Evolutionary conservation across 202 grass and related monocot species (phyloP), one percentile per base, ranked within the genome.

Genomic region (Schoenoplectus tabernaemontani): DNA sequence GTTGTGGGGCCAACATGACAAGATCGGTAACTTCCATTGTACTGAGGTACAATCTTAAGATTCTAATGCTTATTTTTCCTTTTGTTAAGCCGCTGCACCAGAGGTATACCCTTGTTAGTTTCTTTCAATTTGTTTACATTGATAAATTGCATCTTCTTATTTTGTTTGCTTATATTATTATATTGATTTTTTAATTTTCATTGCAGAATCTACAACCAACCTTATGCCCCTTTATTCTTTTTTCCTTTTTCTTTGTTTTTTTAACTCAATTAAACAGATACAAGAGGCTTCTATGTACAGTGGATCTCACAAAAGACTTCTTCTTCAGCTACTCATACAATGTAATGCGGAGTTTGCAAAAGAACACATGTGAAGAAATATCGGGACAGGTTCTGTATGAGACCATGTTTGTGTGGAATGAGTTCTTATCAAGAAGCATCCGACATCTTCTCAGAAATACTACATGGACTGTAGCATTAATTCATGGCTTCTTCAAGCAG

Each of bases 321-420:
- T 99, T 96, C 96, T 99, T 96, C 85, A 99, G 96, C 79, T 99
- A 99, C 83, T 95, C 91, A 68, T 99, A 99, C 88, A 99, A 99
- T 78, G 85, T 99, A 58, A 99, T 99, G 96, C 81, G 85, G 68
- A 99, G 87, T 78, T 92, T 99, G 89, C 96, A 99, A 64, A 99
- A 93, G 83, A 99, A 99, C 46, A 64, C 93, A 85, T 85, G 30
- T 7, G 85, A 91, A 65, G 88, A 86, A 65, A 86, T 78, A 66
- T 88, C 82, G 50, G 90, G 82, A 3, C 92, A 82, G 67, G 86
- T 85, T 85, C 69, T 93, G 78, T 96, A 99, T 77, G 96, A 99
- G 81, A 88, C 92, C 54, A 91, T 99, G 92, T 99, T 96, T 60
- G 96, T 99, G 10, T 99, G 96, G 96, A 99, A 99, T 61, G 96